phyloP scores from a whole-genome alignment of 1,139 yeast genomes.

The Yarrowia galli region DNA sequence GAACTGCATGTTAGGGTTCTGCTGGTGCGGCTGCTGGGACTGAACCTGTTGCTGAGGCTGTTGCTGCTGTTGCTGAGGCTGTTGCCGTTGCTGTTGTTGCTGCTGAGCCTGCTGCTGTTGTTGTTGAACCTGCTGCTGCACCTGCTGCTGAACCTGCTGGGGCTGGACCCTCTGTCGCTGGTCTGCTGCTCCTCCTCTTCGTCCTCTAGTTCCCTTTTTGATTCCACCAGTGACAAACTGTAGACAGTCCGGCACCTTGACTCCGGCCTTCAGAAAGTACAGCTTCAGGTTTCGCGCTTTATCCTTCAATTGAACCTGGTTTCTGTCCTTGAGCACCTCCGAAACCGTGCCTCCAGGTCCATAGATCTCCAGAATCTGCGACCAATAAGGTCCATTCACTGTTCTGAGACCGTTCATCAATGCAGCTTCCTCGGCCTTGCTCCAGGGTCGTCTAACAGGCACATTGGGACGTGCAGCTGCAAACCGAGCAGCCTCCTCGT shows the following conservation, averaged over 20 bases:
- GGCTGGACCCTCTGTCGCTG: conserved; percentile 16
- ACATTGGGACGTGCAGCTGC: conserved; percentile 43
- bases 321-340: conserved; percentile 83
- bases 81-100: conserved; percentile 13
- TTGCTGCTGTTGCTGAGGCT: conserved; percentile 19
- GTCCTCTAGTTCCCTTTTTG: conserved; percentile 49
- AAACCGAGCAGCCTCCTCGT: conserved; percentile 29
- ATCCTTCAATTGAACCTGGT: conserved; percentile 91
- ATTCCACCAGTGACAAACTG: conserved; percentile 86
- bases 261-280: conserved; percentile 67
- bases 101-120: conserved; percentile 1
- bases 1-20: conserved; percentile 26
- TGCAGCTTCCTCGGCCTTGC: conserved; percentile 87
- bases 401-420: conserved; percentile 76
- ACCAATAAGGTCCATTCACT: conserved; percentile 90
- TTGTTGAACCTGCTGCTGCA: conserved; percentile 7
- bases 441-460: conserved; percentile 73
- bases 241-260: conserved; percentile 76
- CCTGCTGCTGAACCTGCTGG: conserved; percentile 14
- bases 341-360: conserved; percentile 92
- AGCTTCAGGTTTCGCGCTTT: conserved; percentile 95
- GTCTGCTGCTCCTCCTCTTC: conserved; percentile 2
- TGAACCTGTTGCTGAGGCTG: conserved; percentile 24
- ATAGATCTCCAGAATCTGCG: conserved; percentile 81
- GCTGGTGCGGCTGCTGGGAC: conserved; percentile 5